Conservation (phyloP, 2,329 filamentous ascomycete species). For the Fusarium keratoplasticum region DNA sequence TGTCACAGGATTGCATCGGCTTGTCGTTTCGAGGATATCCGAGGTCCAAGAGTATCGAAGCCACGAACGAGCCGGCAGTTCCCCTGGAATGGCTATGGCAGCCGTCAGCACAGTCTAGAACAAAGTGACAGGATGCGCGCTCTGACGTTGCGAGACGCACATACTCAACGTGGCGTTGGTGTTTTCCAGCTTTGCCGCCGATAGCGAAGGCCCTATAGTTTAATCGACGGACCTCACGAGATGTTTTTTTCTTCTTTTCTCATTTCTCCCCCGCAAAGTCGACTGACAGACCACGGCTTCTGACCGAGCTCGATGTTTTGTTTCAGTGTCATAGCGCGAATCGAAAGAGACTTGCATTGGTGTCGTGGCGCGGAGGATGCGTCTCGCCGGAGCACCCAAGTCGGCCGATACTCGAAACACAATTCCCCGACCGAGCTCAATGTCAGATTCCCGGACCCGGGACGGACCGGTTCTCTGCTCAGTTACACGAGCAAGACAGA, state of each 20-base stretch:
- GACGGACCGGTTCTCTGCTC: slow-evolving; percentile 5
- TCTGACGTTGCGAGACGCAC: not conserved
- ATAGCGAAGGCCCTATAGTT: slow-evolving; percentile 1
- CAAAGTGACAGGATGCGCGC: not conserved
- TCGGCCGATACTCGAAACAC: slow-evolving; percentile 7
- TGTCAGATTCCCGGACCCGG: not conserved
- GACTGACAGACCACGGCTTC: not conserved
- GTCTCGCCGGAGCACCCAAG: not conserved
- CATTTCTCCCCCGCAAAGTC: slow-evolving; percentile 3
- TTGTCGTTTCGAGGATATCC: not conserved
- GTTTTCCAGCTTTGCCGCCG: not conserved
- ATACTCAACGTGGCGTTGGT: not conserved
- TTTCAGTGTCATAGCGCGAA: not conserved
- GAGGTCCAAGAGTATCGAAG: not conserved
- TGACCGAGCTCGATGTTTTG: slow-evolving; percentile 4
- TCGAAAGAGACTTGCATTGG: slow-evolving; percentile 1
- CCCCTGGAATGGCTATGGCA: not conserved
- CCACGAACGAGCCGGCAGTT: not conserved
- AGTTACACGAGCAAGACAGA: not conserved
- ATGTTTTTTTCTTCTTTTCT: not conserved
- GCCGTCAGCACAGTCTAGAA: not conserved
- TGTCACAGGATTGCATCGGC: not conserved
- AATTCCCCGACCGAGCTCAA: not conserved
- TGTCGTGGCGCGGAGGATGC: not conserved
- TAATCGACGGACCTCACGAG: not conserved